Percentiles rank a stretch among this genome's conserved stretches.
phyloP scores from a whole-genome alignment of 2,329 filamentous ascomycete species.

The Ilyonectria sp. region DNA sequence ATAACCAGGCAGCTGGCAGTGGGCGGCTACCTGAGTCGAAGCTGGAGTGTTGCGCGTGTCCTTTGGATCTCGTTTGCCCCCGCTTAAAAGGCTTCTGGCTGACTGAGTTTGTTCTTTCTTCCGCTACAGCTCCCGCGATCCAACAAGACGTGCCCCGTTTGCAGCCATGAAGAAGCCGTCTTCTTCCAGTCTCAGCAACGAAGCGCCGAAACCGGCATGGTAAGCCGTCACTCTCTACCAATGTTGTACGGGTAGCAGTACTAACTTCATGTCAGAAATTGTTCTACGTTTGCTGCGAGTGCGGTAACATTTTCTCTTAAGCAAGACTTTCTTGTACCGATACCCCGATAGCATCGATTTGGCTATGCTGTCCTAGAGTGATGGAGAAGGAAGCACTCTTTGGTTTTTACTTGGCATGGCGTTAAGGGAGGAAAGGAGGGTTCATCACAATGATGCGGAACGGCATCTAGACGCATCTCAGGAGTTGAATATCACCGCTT shows the following conservation, averaged over 20 bases:
- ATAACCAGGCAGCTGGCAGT: conserved; percentile 34
- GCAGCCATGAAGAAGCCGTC: conserved; percentile 90
- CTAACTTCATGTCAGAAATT: conserved; percentile 75
- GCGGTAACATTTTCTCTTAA: conserved; percentile 87
- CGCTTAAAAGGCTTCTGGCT: conserved; percentile 57
- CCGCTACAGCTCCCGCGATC: conserved; percentile 86
- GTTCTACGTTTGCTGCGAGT: conserved; percentile 94
- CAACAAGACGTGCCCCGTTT: conserved; percentile 87
- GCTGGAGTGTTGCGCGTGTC: conserved; percentile 44
- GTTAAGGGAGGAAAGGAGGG: conserved; percentile 39
- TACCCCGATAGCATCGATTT: conserved; percentile 38
- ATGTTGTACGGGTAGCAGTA: background rate
- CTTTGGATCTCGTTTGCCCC: conserved; percentile 49
- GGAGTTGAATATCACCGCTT: conserved; percentile 30
- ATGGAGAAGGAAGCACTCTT: conserved; percentile 26
- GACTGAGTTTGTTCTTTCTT: conserved; percentile 56
- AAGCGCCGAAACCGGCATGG: conserved; percentile 98
- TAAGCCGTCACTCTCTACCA: conserved; percentile 62
- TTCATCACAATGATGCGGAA: conserved; percentile 27
- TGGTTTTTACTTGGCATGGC: conserved; percentile 40
- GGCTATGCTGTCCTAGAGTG: conserved; percentile 5
- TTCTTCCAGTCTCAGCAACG: conserved; percentile 99
- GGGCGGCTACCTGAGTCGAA: conserved; percentile 42
- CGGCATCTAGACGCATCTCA: conserved; percentile 9
- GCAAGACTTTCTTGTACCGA: conserved; percentile 44